Percentiles rank a stretch among this genome's conserved stretches.
phyloP scores from a whole-genome alignment of 345 rosid species.

The Garcia nutans region DNA sequence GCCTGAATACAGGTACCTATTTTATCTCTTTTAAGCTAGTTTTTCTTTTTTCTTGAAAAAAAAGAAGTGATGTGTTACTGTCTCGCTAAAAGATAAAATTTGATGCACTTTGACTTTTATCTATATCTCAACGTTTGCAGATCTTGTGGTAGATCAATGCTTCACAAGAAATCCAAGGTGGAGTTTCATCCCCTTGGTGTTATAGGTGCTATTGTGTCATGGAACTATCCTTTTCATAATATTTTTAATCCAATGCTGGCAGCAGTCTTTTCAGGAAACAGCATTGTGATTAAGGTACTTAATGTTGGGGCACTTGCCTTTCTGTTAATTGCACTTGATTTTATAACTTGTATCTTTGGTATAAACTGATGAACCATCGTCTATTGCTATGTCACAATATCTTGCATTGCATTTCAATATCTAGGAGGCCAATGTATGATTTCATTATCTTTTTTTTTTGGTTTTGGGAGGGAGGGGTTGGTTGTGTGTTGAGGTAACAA shows the following conservation, averaged over 20 bases:
- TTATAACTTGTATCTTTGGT: slow-evolving; percentile 1
- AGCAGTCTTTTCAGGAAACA: slow-evolving; percentile 92
- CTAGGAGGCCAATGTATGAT: neutral
- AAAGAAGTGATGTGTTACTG: neutral
- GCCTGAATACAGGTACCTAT: slow-evolving; percentile 78
- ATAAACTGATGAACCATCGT: slow-evolving; percentile 11
- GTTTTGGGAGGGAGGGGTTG: too few relatives aligned
- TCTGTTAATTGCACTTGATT: neutral
- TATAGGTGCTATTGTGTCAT: slow-evolving; percentile 93
- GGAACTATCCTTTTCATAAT: slow-evolving; percentile 99
- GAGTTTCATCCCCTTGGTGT: slow-evolving; percentile 96
- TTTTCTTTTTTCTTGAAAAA: neutral
- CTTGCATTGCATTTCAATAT: slow-evolving; percentile 10
- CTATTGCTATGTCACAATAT: neutral
- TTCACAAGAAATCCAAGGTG: slow-evolving; percentile 84
- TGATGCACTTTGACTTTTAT: neutral
- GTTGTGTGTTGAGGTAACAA: neutral
- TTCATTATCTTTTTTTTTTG: neutral
- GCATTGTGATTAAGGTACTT: slow-evolving; percentile 85
- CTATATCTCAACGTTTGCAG: slow-evolving; percentile 35
- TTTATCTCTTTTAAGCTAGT: slow-evolving; percentile 6
- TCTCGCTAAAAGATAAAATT: slow-evolving; percentile 1
- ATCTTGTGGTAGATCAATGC: slow-evolving; percentile 94
- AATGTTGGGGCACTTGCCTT: neutral
- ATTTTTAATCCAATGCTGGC: slow-evolving; percentile 98